These are phyloP conservation scores for Articulospora tetracladia DNA, from an alignment of 495 filamentous ascomycete genomes.

Conservation along the genomic window DNA sequence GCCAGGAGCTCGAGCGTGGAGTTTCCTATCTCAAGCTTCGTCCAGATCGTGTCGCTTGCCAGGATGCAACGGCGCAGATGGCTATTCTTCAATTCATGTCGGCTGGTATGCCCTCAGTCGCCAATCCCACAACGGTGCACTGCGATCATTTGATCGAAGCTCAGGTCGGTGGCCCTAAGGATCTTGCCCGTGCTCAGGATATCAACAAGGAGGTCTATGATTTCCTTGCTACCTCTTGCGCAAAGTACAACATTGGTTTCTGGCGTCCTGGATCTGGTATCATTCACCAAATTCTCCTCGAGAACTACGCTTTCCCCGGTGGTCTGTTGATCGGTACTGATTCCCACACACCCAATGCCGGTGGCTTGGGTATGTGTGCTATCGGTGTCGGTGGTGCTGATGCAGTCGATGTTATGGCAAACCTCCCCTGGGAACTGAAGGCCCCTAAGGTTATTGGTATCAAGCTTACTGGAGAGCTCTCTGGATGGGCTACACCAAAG, in stretches of 20 bases:
- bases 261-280: slow-evolving; percentile 98
- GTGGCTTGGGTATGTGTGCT: slow-evolving; percentile 92
- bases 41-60: slow-evolving; percentile 97
- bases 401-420: slow-evolving; percentile 98
- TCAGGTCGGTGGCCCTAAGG: slow-evolving; percentile 89
- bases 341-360: slow-evolving; percentile 97
- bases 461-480: slow-evolving; percentile 83
- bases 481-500: slow-evolving; percentile 94
- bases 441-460: slow-evolving; percentile 97
- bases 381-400: slow-evolving; percentile 99
- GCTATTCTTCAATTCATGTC: slow-evolving; percentile 99
- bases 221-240: slow-evolving; percentile 90
- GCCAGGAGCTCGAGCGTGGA: slow-evolving; percentile 93
- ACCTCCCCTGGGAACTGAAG: slow-evolving; percentile 97
- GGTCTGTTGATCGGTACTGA: slow-evolving; percentile 98
- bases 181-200: slow-evolving; percentile 82
- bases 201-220: slow-evolving; percentile 99
- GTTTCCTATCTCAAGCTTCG: slow-evolving; percentile 93
- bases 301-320: slow-evolving; percentile 99
- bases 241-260: slow-evolving; percentile 99
- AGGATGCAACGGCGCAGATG: slow-evolving; percentile 99
- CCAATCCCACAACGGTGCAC: slow-evolving; percentile 95
- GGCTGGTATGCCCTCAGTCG: slow-evolving; percentile 90
- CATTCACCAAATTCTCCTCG: slow-evolving; percentile 97
- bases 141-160: slow-evolving; percentile 99